A percentile compares a stretch with the other conserved stretches of the same genome.
Evolutionary conservation across 2,329 filamentous ascomycete species (phyloP).

Genomic region (Curvularia verruculosa): DNA sequence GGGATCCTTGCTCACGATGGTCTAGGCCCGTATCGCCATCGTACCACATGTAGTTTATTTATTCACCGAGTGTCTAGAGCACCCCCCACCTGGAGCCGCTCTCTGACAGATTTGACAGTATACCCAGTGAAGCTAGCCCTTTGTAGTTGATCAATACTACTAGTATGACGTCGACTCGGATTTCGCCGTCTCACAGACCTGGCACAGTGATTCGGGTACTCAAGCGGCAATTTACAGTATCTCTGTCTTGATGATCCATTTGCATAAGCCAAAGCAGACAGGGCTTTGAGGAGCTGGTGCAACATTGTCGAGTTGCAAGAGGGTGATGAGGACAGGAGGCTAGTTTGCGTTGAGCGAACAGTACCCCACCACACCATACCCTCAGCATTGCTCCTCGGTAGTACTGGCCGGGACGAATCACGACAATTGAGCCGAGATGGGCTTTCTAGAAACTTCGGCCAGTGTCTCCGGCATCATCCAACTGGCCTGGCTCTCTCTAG

Average conservation of each 20-base stretch:
- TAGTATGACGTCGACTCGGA: not conserved
- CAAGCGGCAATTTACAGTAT: not conserved
- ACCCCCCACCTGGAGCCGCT: conserved; percentile 1
- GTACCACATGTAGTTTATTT: not conserved
- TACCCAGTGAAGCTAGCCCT: not conserved
- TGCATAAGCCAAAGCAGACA: not conserved
- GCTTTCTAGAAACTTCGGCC: conserved; percentile 1
- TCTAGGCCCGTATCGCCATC: not conserved
- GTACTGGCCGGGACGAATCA: not conserved
- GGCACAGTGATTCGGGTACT: not conserved
- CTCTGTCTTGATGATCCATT: not conserved
- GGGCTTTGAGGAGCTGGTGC: not conserved
- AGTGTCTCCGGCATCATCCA: not conserved
- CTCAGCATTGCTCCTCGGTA: not conserved
- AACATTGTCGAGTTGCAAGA: not conserved
- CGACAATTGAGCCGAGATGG: not conserved
- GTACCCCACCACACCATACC: not conserved
- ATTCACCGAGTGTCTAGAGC: not conserved
- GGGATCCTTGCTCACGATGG: not conserved
- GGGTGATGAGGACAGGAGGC: not conserved
- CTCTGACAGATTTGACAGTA: not conserved
- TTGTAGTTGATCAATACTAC: not conserved
- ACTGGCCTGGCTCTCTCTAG: not conserved
- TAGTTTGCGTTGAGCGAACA: not conserved
- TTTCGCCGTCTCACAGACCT: not conserved